Evolutionary conservation across 345 rosid genomes (phyloP).

Genomic region (Dimocarpus longan): DNA sequence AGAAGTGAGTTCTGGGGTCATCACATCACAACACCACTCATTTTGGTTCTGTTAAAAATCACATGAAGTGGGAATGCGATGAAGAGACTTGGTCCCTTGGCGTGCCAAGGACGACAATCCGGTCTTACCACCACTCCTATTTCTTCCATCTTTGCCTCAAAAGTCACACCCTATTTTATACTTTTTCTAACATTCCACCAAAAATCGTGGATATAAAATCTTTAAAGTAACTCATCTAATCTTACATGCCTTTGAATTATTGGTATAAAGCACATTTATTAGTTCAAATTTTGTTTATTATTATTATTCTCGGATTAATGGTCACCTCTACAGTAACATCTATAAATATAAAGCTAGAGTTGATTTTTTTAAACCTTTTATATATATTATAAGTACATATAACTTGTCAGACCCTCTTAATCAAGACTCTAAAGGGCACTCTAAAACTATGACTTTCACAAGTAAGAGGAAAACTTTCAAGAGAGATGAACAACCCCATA

Average conservation of each 20-base stretch:
- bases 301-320: background rate
- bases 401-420: no score
- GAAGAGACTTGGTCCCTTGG: slow-evolving; percentile 28
- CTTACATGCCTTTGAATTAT: slow-evolving; percentile 5
- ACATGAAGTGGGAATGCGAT: slow-evolving; percentile 21
- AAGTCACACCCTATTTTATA: slow-evolving; percentile 27
- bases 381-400: no score
- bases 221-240: background rate
- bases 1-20: slow-evolving; percentile 11
- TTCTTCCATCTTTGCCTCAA: slow-evolving; percentile 24
- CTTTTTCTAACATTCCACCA: background rate
- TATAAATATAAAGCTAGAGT: no score
- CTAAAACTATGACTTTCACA: no score
- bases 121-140: background rate
- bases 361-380: no score
- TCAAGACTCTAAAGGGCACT: no score
- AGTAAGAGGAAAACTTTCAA: no score
- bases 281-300: background rate
- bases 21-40: slow-evolving; percentile 28
- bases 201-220: slow-evolving; percentile 1
- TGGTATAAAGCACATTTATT: background rate
- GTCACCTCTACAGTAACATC: no score
- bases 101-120: slow-evolving; percentile 43
- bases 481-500: no score
- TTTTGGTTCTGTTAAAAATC: slow-evolving; percentile 26